phyloP scores from a whole-genome alignment of 352 stramenopile species.

The Phytophthora citrophthora region DNA sequence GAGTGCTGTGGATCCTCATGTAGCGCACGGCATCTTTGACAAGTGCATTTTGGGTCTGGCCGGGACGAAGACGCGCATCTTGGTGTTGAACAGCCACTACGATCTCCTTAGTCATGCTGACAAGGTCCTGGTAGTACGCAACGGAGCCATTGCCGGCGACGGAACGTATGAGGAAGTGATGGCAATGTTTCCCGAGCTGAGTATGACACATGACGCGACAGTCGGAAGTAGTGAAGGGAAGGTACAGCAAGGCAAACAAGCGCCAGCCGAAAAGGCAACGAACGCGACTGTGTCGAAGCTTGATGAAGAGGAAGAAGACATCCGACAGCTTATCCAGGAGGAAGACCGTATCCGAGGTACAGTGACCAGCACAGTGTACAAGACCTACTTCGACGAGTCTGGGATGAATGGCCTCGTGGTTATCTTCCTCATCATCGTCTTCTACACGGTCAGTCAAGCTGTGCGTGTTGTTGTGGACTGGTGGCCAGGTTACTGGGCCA shows the following conservation, averaged over 20 bases:
- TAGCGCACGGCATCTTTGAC: constrained; percentile 45
- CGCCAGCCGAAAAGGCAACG: neutral
- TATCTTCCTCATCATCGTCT: constrained; percentile 14
- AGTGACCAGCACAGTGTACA: constrained; percentile 24
- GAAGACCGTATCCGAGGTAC: constrained; percentile 29
- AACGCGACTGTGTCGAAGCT: neutral
- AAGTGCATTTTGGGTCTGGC: constrained; percentile 35
- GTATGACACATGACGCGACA: neutral
- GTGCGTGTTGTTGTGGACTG: constrained; percentile 33
- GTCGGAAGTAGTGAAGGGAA: no score
- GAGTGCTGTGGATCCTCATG: constrained; percentile 34
- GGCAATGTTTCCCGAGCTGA: constrained; percentile 16
- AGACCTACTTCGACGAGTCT: constrained; percentile 33
- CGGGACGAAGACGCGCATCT: constrained; percentile 59
- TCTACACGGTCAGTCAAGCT: constrained; percentile 19
- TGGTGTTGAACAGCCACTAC: constrained; percentile 71
- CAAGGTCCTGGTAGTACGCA: constrained; percentile 32
- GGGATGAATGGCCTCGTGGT: constrained; percentile 22
- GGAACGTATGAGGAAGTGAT: constrained; percentile 28
- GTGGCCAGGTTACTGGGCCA: constrained; percentile 39
- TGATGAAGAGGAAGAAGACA: constrained; percentile 1
- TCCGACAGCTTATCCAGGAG: constrained; percentile 18
- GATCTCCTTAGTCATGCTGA: constrained; percentile 33
- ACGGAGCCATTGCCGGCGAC: constrained; percentile 35
- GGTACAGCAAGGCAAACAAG: no score